Evolutionary conservation across 2,329 filamentous ascomycete species (phyloP).

Genomic region (Alternaria consortialis): DNA sequence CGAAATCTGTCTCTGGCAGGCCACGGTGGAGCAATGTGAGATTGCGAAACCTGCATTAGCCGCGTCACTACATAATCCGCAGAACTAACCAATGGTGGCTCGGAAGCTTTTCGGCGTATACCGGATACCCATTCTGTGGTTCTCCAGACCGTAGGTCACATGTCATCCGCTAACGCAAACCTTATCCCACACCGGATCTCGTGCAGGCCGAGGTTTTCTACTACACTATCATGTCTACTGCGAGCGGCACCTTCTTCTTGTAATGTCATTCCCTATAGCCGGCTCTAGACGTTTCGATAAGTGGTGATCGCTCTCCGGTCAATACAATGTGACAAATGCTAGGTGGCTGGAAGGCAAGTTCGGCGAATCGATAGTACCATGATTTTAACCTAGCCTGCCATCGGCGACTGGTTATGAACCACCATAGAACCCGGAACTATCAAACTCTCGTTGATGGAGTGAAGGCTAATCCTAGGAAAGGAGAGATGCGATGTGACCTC

Average conservation of each 20-base stretch:
- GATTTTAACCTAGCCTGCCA: constrained; percentile 1
- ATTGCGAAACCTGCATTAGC: constrained; percentile 12
- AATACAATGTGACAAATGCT: not conserved
- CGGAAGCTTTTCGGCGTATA: constrained; percentile 9
- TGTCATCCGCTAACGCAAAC: constrained; percentile 12
- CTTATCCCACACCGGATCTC: constrained; percentile 5
- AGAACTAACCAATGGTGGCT: constrained; percentile 5
- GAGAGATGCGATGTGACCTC: not conserved
- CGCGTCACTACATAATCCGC: constrained; percentile 4
- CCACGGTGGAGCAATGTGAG: not conserved
- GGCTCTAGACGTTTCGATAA: not conserved
- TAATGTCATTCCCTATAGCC: not conserved
- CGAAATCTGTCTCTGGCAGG: constrained; percentile 1
- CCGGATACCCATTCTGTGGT: constrained; percentile 2
- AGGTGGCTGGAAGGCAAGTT: not conserved
- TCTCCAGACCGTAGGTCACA: constrained; percentile 1
- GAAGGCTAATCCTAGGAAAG: not conserved
- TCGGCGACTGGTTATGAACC: not conserved
- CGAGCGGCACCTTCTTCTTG: not conserved
- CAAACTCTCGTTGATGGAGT: not conserved
- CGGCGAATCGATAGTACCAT: not conserved
- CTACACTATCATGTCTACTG: constrained; percentile 3
- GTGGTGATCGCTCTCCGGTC: not conserved
- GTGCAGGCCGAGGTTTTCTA: constrained; percentile 1
- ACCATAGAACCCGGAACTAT: not conserved